Conservation (phyloP, 371 early-diverging fungal species). For the Apophysomyces variabilis region DNA sequence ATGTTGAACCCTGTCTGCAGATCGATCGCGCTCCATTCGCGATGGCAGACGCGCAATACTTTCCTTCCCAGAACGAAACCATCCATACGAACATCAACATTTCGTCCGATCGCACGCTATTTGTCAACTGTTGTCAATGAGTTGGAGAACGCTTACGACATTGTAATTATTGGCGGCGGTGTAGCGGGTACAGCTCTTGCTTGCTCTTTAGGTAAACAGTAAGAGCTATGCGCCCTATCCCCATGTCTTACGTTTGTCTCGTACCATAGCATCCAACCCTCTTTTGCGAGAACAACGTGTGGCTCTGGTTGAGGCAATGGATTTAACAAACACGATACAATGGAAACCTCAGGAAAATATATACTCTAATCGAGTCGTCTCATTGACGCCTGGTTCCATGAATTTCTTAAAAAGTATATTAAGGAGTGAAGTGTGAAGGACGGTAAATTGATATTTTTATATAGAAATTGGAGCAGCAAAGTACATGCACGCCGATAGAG, state of each 20-base stretch:
- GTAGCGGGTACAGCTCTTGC: slow-evolving; percentile 88
- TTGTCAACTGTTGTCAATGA: slow-evolving; percentile 27
- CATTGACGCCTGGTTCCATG: slow-evolving; percentile 64
- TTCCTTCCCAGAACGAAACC: not conserved
- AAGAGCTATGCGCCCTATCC: slow-evolving; percentile 13
- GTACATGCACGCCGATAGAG: slow-evolving; percentile 53
- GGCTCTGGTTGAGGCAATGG: slow-evolving; percentile 79
- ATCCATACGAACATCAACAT: not conserved
- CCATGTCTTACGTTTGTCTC: not conserved
- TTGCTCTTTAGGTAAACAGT: slow-evolving; percentile 70
- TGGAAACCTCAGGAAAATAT: slow-evolving; percentile 53
- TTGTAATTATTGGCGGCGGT: slow-evolving; percentile 94
- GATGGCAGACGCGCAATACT: not conserved
- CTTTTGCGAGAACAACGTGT: slow-evolving; percentile 57
- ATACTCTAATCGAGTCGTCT: slow-evolving; percentile 81
- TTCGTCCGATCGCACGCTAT: slow-evolving; percentile 5
- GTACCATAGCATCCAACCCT: slow-evolving; percentile 54
- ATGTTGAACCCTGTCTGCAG: slow-evolving; percentile 1
- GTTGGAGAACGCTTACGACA: slow-evolving; percentile 62
- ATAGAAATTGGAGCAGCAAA: slow-evolving; percentile 70
- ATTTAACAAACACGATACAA: slow-evolving; percentile 52
- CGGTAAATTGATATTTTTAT: not conserved
- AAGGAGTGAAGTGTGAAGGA: not conserved
- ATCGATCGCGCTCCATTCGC: not conserved
- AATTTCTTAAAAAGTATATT: slow-evolving; percentile 51